These are phyloP conservation scores for Zalaria obscura DNA, from an alignment of 2,329 filamentous ascomycete genomes.

Conservation along the genomic window DNA sequence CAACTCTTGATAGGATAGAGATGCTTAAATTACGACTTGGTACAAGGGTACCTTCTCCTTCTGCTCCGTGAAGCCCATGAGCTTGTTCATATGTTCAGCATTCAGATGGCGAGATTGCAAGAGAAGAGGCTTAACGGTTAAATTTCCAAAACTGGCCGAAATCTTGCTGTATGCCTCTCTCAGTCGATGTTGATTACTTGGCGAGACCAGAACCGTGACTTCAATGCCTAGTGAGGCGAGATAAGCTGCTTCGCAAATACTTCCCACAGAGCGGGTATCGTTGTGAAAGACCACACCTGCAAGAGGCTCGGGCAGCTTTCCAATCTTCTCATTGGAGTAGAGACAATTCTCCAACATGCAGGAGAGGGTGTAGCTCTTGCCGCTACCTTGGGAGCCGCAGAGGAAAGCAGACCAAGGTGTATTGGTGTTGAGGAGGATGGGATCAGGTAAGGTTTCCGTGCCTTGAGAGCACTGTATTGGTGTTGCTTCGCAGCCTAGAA, in stretches of 20 bases:
- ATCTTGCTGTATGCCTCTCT: conserved; percentile 27
- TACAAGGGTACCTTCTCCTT: conserved; percentile 38
- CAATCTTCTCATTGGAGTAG: conserved; percentile 25
- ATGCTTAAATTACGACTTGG: conserved; percentile 31
- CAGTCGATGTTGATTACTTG: conserved; percentile 31
- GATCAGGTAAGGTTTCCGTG: conserved; percentile 7
- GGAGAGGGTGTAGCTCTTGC: conserved; percentile 46
- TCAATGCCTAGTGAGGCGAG: conserved; percentile 33
- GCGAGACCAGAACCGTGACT: conserved; percentile 38
- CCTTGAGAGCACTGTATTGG: conserved; percentile 3
- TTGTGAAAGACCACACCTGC: conserved; percentile 47
- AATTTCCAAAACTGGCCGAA: conserved; percentile 20
- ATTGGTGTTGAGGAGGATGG: conserved; percentile 38
- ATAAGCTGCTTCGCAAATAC: conserved; percentile 44
- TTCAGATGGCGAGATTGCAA: conserved; percentile 36
- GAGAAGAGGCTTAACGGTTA: conserved; percentile 32
- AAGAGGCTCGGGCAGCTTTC: conserved; percentile 35
- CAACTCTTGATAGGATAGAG: neutral
- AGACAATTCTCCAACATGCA: conserved; percentile 48
- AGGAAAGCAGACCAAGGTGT: conserved; percentile 46
- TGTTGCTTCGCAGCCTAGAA: conserved; percentile 11
- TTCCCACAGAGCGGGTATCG: conserved; percentile 34
- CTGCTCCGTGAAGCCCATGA: conserved; percentile 37
- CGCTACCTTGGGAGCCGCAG: conserved; percentile 48
- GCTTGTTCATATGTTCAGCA: conserved; percentile 36